A percentile compares a stretch with the other conserved stretches of the same genome.
phyloP scores from a whole-genome alignment of 2,329 filamentous ascomycete genomes.

The Curvularia sp. region DNA sequence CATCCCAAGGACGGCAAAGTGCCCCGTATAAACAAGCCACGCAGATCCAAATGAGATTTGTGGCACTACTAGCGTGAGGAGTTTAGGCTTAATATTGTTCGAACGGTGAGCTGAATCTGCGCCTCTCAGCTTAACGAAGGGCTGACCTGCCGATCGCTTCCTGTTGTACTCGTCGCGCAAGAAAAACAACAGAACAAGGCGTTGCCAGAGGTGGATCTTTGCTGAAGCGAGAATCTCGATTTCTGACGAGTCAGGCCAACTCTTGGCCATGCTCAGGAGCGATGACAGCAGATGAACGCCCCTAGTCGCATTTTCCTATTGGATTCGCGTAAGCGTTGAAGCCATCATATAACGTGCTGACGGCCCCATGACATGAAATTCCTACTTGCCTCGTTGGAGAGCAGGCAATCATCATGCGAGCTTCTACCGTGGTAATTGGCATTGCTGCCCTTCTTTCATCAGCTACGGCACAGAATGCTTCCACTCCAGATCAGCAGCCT shows the following conservation, averaged over 20 bases:
- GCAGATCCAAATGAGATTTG: neutral
- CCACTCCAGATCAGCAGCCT: constrained; percentile 12
- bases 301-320: neutral
- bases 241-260: constrained; percentile 1
- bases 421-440: constrained; percentile 8
- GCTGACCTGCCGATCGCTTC: constrained; percentile 8
- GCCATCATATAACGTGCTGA: constrained; percentile 9
- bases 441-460: constrained; percentile 11
- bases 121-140: constrained; percentile 2
- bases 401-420: constrained; percentile 8
- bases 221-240: constrained; percentile 1
- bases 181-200: constrained; percentile 2
- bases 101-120: neutral
- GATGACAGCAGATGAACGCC: constrained; percentile 1
- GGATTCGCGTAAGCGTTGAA: neutral
- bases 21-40: neutral
- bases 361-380: neutral
- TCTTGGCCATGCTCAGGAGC: constrained; percentile 7
- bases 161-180: neutral
- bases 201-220: neutral
- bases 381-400: neutral
- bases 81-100: constrained; percentile 1
- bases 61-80: neutral
- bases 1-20: neutral
- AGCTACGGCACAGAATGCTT: constrained; percentile 11